Evolutionary conservation across 2,329 filamentous ascomycete genomes (phyloP).

Genomic region (Dendryphion nanum): DNA sequence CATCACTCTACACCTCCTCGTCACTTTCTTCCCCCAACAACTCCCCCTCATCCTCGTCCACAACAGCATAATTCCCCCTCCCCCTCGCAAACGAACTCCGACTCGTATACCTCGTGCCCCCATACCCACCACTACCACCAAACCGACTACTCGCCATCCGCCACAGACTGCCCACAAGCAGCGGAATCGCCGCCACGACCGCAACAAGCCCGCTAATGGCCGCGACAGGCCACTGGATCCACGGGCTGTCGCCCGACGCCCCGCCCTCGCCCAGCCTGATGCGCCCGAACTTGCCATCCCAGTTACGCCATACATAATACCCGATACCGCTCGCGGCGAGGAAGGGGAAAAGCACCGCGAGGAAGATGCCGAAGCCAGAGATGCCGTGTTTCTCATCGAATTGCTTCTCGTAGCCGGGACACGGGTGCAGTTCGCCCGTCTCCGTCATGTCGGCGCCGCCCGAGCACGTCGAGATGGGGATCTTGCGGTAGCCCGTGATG

Average conservation of each 20-base stretch:
- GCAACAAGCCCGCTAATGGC: slow-evolving; percentile 55
- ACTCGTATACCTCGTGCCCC: slow-evolving; percentile 76
- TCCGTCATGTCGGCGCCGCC: slow-evolving; percentile 76
- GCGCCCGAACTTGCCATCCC: slow-evolving; percentile 86
- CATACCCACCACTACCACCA: slow-evolving; percentile 48
- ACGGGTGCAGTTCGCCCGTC: slow-evolving; percentile 60
- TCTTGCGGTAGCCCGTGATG: slow-evolving; percentile 82
- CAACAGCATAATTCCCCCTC: slow-evolving; percentile 80
- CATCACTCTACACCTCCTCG: slow-evolving; percentile 83
- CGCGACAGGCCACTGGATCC: slow-evolving; percentile 72
- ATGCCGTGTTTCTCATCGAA: slow-evolving; percentile 71
- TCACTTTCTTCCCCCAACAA: slow-evolving; percentile 90
- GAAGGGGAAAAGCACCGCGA: slow-evolving; percentile 78
- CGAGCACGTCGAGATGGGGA: slow-evolving; percentile 83
- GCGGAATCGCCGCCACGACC: slow-evolving; percentile 55
- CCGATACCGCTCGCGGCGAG: slow-evolving; percentile 68
- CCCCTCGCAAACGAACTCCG: slow-evolving; percentile 85
- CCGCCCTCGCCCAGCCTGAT: slow-evolving; percentile 74
- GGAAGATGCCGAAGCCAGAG: slow-evolving; percentile 75
- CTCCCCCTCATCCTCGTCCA: slow-evolving; percentile 93
- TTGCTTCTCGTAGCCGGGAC: slow-evolving; percentile 78
- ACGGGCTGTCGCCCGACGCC: slow-evolving; percentile 68
- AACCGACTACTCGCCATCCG: slow-evolving; percentile 56
- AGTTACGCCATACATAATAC: slow-evolving; percentile 82
- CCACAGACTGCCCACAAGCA: slow-evolving; percentile 73